Base-by-base conservation (phyloP, 1,284 basidiomycete species). In the Taiwanofungus camphoratus region DNA sequence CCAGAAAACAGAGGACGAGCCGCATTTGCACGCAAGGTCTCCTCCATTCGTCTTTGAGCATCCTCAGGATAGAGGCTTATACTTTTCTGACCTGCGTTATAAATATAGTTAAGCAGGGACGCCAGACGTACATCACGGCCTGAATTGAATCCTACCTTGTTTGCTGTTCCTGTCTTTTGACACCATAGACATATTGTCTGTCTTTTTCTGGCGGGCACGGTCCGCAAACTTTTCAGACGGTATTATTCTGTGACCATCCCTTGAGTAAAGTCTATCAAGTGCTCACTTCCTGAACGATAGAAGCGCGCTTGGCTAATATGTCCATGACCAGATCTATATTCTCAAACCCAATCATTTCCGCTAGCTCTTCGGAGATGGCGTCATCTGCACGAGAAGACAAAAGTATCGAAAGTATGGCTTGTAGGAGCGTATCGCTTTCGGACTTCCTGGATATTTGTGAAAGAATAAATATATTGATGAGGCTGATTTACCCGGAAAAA, bases 301-400 rank as follows among this genome's bases (percentile, higher is more conserved):
- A 53, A 7, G 49, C 47, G 24, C 85, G 74, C 39, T 73, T 63
- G 16, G 65, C 54, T 5, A 87, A 56, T 30, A 87, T 70, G 34
- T 78, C 71, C 66, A 71, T 72, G 20, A 75, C 76, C 35, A 82
- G 61, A 34, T 91, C 90, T 26, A 93, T 77, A 22, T 88, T 77
- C 50, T 95, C 90, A 56, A 87, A 92, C 0, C 94, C 94, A 38
- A 95, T 65, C n/a, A 87, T 68, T 50, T 96, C 92, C 2, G 77
- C 80, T 2, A 96, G 63, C 51, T 89, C 83, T 24, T 70, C 76
- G 20, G 90, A 89, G 23, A 94, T 82, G n/a, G 77, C 77, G 35
- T 92, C 87, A 50, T 84, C 65, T 3, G 69, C 61, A 5, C 57
- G 57, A 2, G 54, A 36, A 4, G 68, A 69, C 9, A 61, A 53